These are phyloP conservation scores for Hyaloscypha variabilis DNA, from an alignment of 495 filamentous ascomycete species.

Conservation along the genomic window DNA sequence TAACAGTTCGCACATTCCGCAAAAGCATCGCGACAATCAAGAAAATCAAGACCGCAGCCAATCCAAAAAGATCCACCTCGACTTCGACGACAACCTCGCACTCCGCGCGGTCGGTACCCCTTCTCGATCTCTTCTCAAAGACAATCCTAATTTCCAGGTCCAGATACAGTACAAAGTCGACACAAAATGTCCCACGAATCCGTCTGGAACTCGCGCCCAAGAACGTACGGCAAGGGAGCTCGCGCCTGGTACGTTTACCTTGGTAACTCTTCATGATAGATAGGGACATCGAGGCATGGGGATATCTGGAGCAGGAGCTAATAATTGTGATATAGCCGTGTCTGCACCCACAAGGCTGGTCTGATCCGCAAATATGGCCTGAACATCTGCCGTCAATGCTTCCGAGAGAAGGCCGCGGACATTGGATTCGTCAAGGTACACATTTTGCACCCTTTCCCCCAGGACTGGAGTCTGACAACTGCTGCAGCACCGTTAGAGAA, in stretches of 20 bases:
- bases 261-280: neutral
- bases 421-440: conserved; percentile 98
- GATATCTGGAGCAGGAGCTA: conserved; percentile 22
- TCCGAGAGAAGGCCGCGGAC: conserved; percentile 93
- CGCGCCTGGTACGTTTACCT: conserved; percentile 73
- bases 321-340: conserved; percentile 64
- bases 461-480: conserved; percentile 17
- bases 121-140: conserved; percentile 1
- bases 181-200: conserved; percentile 91
- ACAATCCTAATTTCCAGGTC: conserved; percentile 42
- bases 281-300: conserved; percentile 15
- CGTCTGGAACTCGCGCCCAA: conserved; percentile 98
- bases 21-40: neutral
- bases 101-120: neutral
- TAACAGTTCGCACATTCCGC: neutral
- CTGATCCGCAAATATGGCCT: conserved; percentile 98
- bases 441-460: neutral
- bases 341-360: conserved; percentile 94
- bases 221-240: conserved; percentile 94
- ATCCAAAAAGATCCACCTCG: neutral
- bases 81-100: neutral
- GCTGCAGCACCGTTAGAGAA: conserved; percentile 57
- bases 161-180: conserved; percentile 12
- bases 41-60: neutral
- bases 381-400: conserved; percentile 99